These are phyloP conservation scores for Actinomortierella ambigua DNA, from an alignment of 371 early-diverging fungal species.

Conservation along the genomic window DNA sequence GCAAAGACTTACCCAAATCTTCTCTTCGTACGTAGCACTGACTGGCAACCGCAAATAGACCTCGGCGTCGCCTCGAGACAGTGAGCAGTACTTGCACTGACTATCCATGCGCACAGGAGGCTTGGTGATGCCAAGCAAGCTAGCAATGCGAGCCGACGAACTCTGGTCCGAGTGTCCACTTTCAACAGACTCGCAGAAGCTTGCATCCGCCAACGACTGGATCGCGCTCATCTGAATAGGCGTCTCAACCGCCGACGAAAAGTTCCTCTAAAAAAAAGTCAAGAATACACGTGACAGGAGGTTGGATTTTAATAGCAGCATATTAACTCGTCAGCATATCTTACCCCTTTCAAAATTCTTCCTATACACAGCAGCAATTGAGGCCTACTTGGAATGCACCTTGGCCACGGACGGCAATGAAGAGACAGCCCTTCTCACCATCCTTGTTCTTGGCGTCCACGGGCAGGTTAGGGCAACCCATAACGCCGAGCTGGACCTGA, in stretches of 20 bases:
- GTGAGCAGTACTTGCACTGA: slow-evolving; percentile 91
- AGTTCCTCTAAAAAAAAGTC: slow-evolving; percentile 57
- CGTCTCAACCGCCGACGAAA: slow-evolving; percentile 59
- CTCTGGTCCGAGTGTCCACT: slow-evolving; percentile 89
- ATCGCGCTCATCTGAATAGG: slow-evolving; percentile 69
- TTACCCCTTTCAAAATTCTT: neutral
- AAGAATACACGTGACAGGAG: too few relatives aligned
- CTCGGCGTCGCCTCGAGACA: slow-evolving; percentile 90
- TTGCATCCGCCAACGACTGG: slow-evolving; percentile 60
- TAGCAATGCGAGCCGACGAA: slow-evolving; percentile 79
- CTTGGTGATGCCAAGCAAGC: slow-evolving; percentile 73
- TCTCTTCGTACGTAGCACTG: slow-evolving; percentile 83
- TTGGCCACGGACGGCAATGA: slow-evolving; percentile 80
- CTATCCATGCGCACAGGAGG: slow-evolving; percentile 90
- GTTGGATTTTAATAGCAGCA: too few relatives aligned
- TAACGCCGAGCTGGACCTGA: slow-evolving; percentile 86
- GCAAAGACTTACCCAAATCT: slow-evolving; percentile 85
- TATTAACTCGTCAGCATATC: too few relatives aligned
- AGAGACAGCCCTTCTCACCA: slow-evolving; percentile 77
- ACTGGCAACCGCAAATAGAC: slow-evolving; percentile 90
- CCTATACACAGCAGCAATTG: slow-evolving; percentile 3
- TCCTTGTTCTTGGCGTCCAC: slow-evolving; percentile 62
- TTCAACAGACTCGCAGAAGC: slow-evolving; percentile 96
- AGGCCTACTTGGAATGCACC: slow-evolving; percentile 87
- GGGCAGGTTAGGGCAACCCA: slow-evolving; percentile 96